These are phyloP conservation scores for Claviceps quebecensis DNA, from an alignment of 2,329 filamentous ascomycete species.

Conservation along the genomic window DNA sequence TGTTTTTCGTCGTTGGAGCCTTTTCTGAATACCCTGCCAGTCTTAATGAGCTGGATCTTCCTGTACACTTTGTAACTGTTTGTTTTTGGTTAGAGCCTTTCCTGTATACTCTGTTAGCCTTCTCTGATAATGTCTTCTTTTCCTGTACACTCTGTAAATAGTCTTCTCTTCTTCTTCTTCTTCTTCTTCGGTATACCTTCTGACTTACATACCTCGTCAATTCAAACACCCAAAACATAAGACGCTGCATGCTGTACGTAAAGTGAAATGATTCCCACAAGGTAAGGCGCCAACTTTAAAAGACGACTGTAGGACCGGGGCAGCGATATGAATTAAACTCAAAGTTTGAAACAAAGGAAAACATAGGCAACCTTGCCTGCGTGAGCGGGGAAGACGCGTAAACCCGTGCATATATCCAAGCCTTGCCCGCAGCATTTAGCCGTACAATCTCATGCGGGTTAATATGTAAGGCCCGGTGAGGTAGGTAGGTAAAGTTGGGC, in stretches of 20 bases:
- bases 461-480: neutral
- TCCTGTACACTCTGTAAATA: neutral
- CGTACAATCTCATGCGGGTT: neutral
- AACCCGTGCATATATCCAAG: slow-evolving; percentile 2
- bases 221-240: neutral
- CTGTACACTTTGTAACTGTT: no score
- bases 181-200: neutral
- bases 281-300: neutral
- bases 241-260: neutral
- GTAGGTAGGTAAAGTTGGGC: neutral
- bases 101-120: no score
- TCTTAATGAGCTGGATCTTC: no score
- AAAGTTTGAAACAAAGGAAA: no score
- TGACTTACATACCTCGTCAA: neutral
- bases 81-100: no score
- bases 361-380: neutral
- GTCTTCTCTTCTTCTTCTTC: neutral
- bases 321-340: neutral
- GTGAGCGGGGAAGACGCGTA: neutral
- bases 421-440: neutral
- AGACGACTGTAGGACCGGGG: neutral
- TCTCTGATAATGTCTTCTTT: neutral
- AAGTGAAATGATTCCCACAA: neutral
- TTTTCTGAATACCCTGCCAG: no score
- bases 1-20: no score